Evolutionary conservation across 176 grass and related monocot genomes (phyloP), one percentile per base, ranked within the genome.

Genomic region (Carex littledalei): DNA sequence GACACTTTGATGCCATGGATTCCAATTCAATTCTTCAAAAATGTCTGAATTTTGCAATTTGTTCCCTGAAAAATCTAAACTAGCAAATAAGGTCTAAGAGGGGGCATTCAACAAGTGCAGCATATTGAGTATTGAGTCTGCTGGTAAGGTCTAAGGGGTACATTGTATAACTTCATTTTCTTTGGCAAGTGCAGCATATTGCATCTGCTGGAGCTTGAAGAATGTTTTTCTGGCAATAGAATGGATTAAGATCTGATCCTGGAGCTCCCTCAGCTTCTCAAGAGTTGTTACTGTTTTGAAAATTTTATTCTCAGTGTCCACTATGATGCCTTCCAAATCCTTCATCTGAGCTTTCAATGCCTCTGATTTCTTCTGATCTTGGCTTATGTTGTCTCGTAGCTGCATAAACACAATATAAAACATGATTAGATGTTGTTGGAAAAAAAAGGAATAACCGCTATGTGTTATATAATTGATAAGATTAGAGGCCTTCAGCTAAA

Each of bases 101-200:
- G 22, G 39, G 47, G 13, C 20, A 55, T 55, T n/a, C n/a, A n/a
- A n/a, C n/a, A n/a, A n/a, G n/a, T n/a, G n/a, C n/a, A n/a, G n/a
- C n/a, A n/a, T n/a, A n/a, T n/a, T n/a, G n/a, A n/a, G n/a, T n/a
- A n/a, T n/a, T n/a, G n/a, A n/a, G n/a, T n/a, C n/a, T n/a, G n/a
- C n/a, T n/a, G n/a, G n/a, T n/a, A n/a, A n/a, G n/a, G n/a, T n/a
- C n/a, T n/a, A n/a, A n/a, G n/a, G n/a, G n/a, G n/a, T n/a, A n/a
- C n/a, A n/a, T 76, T 76, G n/a, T 76, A 49, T 84, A 93, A 92
- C 95, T 94, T 98, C 92, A 86, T 98, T 98, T 86, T 98, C 95
- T 85, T 98, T 92, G 26, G 89, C 86, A 84, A 98, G 92, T 68
- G 92, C 92, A 85, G 75, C 78, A 94, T 90, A 90, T 12, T 93